Evolutionary conservation across 352 stramenopile genomes (phyloP).

Genomic region (Phytophthora palmivora): DNA sequence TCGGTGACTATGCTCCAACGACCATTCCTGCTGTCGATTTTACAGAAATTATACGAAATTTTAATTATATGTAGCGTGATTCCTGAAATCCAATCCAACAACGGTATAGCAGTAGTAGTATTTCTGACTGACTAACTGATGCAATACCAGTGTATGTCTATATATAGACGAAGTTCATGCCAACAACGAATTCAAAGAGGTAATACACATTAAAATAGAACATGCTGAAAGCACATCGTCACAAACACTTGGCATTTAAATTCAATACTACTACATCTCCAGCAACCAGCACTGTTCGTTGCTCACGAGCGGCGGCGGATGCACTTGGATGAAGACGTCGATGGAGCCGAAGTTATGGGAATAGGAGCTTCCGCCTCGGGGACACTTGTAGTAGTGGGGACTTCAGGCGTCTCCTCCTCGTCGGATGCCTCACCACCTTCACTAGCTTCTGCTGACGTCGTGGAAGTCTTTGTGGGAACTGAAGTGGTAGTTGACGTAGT

Average conservation of each 20-base stretch:
- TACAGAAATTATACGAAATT: too few species aligned
- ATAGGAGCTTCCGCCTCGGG: not conserved
- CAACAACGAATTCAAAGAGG: too few species aligned
- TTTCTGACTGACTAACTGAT: too few species aligned
- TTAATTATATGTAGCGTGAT: too few species aligned
- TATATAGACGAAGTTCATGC: too few species aligned
- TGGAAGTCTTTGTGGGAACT: not conserved
- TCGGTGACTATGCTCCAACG: slow-evolving; percentile 2
- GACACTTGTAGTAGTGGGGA: not conserved
- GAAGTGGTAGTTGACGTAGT: not conserved
- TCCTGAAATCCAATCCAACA: too few species aligned
- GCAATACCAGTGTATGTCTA: too few species aligned
- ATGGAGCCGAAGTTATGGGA: slow-evolving; percentile 4
- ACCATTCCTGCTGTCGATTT: slow-evolving; percentile 1
- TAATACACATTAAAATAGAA: too few species aligned
- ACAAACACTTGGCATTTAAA: not conserved
- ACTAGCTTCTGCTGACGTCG: not conserved
- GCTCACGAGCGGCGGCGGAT: slow-evolving; percentile 4
- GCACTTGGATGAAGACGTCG: slow-evolving; percentile 10
- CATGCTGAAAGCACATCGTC: too few species aligned
- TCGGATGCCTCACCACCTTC: not conserved
- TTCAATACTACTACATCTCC: not conserved
- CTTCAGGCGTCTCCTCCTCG: not conserved
- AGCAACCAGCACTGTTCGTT: not conserved
- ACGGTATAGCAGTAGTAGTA: too few species aligned